A percentile compares a stretch with the other conserved stretches of the same genome.
Evolutionary conservation across 148 eudicot species (phyloP).

Genomic region (Arctostaphylos glauca): DNA sequence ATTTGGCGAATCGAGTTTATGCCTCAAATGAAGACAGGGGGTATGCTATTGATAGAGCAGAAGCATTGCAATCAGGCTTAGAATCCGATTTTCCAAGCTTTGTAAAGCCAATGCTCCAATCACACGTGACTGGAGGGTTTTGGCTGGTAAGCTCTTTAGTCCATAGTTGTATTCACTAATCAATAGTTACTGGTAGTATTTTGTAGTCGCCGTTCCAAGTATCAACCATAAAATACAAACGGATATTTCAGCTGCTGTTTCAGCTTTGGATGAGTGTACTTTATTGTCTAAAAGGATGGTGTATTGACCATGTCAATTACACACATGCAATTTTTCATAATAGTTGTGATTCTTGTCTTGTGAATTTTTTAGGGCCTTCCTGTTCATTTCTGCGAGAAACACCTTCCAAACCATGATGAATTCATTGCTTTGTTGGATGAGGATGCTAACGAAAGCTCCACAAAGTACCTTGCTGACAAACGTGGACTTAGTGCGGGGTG

Average conservation of each 20-base stretch:
- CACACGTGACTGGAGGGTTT: slow-evolving; percentile 85
- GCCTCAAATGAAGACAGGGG: slow-evolving; percentile 55
- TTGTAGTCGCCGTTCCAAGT: background rate
- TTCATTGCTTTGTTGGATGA: slow-evolving; percentile 50
- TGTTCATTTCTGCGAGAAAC: slow-evolving; percentile 41
- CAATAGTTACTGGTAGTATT: background rate
- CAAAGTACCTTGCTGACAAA: slow-evolving; percentile 60
- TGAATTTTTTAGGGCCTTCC: slow-evolving; percentile 56
- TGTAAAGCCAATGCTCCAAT: slow-evolving; percentile 84
- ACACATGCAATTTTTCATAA: background rate
- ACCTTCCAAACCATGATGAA: slow-evolving; percentile 54
- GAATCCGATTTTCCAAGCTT: slow-evolving; percentile 49
- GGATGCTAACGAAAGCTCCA: slow-evolving; percentile 37
- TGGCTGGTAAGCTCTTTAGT: slow-evolving; percentile 54
- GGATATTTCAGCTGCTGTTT: background rate
- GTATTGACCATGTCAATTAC: background rate
- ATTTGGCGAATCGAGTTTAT: slow-evolving; percentile 43
- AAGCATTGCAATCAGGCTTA: slow-evolving; percentile 35
- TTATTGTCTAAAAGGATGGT: slow-evolving; percentile 1
- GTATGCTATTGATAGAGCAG: slow-evolving; percentile 47
- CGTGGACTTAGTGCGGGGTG: slow-evolving; percentile 82
- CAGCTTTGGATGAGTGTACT: background rate
- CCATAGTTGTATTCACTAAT: background rate
- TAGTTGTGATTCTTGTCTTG: background rate
- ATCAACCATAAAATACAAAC: background rate